Base-by-base conservation (phyloP, 495 filamentous ascomycete species). In the Hapsidospora chrysogenum region DNA sequence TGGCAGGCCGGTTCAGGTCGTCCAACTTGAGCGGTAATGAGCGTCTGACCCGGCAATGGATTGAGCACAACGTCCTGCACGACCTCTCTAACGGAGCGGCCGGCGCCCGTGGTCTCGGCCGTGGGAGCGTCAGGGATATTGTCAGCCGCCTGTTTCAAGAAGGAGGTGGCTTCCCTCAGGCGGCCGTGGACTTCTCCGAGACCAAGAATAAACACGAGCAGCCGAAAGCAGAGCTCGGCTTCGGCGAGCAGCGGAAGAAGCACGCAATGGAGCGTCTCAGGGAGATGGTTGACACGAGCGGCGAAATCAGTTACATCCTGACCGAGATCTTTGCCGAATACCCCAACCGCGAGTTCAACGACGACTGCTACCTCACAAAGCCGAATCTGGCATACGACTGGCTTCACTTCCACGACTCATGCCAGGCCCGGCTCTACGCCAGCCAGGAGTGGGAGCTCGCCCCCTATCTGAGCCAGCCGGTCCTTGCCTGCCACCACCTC, bases 321-420 rank as follows among this genome's bases (percentile, higher is more conserved):
- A 74, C 78, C 6, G 75, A 76, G 44, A 59, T 85, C 49, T 94
- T 93, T 51, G 58, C 75, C 22, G 64, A 76, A 41, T 97, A 93
- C 49, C 83, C 85, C 6, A 72, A 72, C 33, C 80, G 83, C 34
- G 70, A 83, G 19, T 96, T 78, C 53, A 85, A 94, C 58, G 89
- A 97, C 50, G 89, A 96, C 50, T 82, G 74, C 0, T 76, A 80
- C 49, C 70, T 97, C 20, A 77, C 79, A 8, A 97, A 97, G 46
- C 89, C 89, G 0, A 74, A 76, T 44, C 52, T 65, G 1, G 87
- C 85, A 0, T 89, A 86, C 49, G 85, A 94, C 41, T 96, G 89
- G 89, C 70, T 97, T 37, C 68, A 86, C 54, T 96, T 97, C 53
- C 81, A 94, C 49, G 89, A 95, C 43, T 58, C 64, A 1, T 70